Base-by-base conservation (phyloP, 2,329 filamentous ascomycete species). In the Cadophora sp. region DNA sequence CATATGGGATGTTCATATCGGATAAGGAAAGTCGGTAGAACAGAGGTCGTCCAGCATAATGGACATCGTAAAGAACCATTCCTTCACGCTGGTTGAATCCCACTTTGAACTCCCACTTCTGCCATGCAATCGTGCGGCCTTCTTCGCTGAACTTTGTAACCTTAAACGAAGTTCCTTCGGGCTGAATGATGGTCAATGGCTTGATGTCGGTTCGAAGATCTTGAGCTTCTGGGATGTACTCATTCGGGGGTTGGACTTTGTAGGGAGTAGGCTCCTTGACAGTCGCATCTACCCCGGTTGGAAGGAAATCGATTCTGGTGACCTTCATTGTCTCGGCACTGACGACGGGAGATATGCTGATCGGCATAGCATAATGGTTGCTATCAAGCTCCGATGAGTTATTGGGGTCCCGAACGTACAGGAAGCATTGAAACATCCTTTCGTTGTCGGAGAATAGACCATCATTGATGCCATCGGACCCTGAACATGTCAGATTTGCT, bases 331-430 rank as follows among this genome's bases (percentile, higher is more conserved):
- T 87, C 48, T 83, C 83, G 0, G 84, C 85, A 74, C 88, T 87
- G 50, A 93, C 81, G 22, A 92, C 89, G 0, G 89, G 89, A 1
- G 87, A 90, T 55, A 77, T 87, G n/a, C 85, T 82, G 1, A 91
- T 79, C 0, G 89, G 89, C 71, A 90, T 84, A 0, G 89, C 87
- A 73, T 91, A 91, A 75, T 91, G 88, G 73, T 90, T 91, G 50
- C 85, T 86, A 73, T 92, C 89, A n/a, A 79, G 77, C 72, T 90
- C 86, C 7, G 79, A 75, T 0, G 85, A 73, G 73, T 91, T 89
- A 36, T 81, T 78, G 2, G 88, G 87, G 70, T 90, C 88, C 24
- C 87, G 81, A 78, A 90, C 83, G 78, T 91, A 91, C 63, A 91
- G 77, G 78, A 89, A 91, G 77, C 86, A 88, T 75, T 91, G 88